Evolutionary conservation across 805 yeast species (phyloP), one percentile per base, ranked within the genome.

Genomic region (Metschnikowia peoriensis): DNA sequence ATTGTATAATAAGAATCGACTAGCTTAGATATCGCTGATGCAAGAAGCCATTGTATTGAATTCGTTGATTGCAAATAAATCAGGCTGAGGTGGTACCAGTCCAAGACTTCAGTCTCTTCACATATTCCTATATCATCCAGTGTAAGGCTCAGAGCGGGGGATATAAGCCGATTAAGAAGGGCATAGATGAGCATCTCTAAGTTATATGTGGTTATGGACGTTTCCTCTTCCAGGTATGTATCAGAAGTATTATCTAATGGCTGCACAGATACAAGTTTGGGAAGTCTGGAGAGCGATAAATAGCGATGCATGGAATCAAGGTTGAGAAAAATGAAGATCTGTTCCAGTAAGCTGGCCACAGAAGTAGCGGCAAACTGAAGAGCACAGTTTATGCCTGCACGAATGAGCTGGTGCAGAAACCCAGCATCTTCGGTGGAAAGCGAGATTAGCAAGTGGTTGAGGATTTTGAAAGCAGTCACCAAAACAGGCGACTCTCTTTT

Each of bases 371-470:
- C 64, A n/a, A 78, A 63, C 28, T 60, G 63, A 2, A 73, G 52
- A 3, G 75, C 57, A 14, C 73, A 64, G 11, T 57, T 63, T 28
- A 78, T 53, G 0, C 83, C 81, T 1, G 76, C 41, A 39, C 64
- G 65, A 12, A 75, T 70, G 3, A 83, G 55, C 16, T 61, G 57
- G 54, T 76, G 59, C 3, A 79, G 72, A 17, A 71, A 61, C 5
- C 61, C 50, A 7, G 77, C 61, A 57, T 80, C 72, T 5, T 70
- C 62, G 0, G 79, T 73, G 2, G 81, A 70, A 5, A 76, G 61
- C n/a, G 70, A 65, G 0, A 78, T 56, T 7, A 84, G 57, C 4
- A 77, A 58, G 37, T 71, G 73, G 61, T 84, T 84, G 15, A 79
- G 63, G 14, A 84, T 64, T 47, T 72, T 71, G 42, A 84, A 61